Conservation (phyloP, 2,329 filamentous ascomycete genomes). For the Pseudogymnoascus sp. region DNA sequence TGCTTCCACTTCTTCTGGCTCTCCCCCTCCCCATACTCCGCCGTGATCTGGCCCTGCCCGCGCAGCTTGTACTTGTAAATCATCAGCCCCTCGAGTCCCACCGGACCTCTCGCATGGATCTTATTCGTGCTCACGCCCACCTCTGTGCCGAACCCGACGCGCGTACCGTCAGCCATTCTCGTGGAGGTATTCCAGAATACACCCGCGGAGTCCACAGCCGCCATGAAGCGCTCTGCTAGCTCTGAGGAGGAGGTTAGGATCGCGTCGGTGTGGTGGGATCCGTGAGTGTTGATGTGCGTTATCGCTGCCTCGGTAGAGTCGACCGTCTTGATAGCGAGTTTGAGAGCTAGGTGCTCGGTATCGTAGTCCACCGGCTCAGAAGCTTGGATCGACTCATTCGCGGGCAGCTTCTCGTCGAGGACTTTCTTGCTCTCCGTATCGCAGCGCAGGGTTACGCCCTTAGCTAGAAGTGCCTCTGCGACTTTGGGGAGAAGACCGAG, state of each 20-base stretch:
- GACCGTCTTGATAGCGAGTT: conserved; percentile 76
- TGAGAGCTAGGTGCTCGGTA: conserved; percentile 83
- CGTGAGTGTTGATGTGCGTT: conserved; percentile 82
- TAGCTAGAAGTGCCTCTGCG: conserved; percentile 62
- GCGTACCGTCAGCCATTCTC: conserved; percentile 90
- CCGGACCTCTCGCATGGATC: conserved; percentile 87
- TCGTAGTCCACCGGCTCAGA: conserved; percentile 65
- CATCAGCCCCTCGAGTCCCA: conserved; percentile 86
- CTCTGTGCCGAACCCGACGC: conserved; percentile 95
- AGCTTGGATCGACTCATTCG: conserved; percentile 47
- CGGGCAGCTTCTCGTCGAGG: conserved; percentile 40
- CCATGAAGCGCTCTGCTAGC: conserved; percentile 74
- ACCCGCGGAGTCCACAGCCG: conserved; percentile 75
- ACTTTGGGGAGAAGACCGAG: conserved; percentile 60
- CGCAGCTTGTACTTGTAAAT: conserved; percentile 95
- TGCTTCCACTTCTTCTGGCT: conserved; percentile 52
- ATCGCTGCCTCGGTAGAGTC: conserved; percentile 61
- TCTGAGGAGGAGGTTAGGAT: conserved; percentile 66
- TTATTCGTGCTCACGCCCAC: conserved; percentile 99
- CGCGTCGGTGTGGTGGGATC: conserved; percentile 87
- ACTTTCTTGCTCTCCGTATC: conserved; percentile 60
- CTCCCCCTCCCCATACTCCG: conserved; percentile 60
- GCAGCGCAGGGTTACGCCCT: conserved; percentile 76
- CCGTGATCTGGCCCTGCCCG: conserved; percentile 74
- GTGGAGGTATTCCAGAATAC: conserved; percentile 97